Conservation (phyloP, 306 rosid genomes). For the Quillaja saponaria region DNA sequence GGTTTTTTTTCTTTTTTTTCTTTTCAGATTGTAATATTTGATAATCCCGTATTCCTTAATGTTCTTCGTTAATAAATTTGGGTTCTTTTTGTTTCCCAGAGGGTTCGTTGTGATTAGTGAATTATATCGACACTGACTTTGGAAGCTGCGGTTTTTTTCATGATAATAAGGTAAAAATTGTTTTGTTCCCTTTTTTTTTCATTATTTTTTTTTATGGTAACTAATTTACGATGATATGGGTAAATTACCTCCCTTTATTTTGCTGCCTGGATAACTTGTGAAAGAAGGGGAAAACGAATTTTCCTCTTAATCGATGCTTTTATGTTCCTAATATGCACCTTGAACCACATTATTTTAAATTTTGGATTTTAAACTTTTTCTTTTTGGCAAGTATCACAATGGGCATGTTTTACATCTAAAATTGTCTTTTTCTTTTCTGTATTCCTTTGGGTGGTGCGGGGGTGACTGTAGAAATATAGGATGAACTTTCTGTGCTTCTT, state of each 20-base stretch:
- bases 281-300: neutral
- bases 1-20: constrained; percentile 22
- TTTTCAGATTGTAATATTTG: constrained; percentile 31
- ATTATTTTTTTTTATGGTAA: constrained; percentile 22
- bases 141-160: constrained; percentile 45
- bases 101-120: constrained; percentile 31
- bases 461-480: neutral
- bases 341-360: constrained; percentile 18
- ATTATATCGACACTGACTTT: constrained; percentile 37
- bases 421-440: neutral
- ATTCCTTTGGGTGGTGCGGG: neutral
- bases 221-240: constrained; percentile 34
- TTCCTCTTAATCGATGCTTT: constrained; percentile 1
- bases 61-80: constrained; percentile 2
- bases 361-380: neutral
- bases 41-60: neutral
- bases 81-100: constrained; percentile 23
- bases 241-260: constrained; percentile 20
- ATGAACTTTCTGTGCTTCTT: neutral
- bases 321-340: neutral
- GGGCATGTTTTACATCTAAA: neutral
- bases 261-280: constrained; percentile 19
- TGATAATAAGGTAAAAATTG: constrained; percentile 42
- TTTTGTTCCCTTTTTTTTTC: constrained; percentile 21
- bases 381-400: neutral